phyloP scores from a whole-genome alignment of 768 basidiomycete species.

The Phlebiopsis gigantea region DNA sequence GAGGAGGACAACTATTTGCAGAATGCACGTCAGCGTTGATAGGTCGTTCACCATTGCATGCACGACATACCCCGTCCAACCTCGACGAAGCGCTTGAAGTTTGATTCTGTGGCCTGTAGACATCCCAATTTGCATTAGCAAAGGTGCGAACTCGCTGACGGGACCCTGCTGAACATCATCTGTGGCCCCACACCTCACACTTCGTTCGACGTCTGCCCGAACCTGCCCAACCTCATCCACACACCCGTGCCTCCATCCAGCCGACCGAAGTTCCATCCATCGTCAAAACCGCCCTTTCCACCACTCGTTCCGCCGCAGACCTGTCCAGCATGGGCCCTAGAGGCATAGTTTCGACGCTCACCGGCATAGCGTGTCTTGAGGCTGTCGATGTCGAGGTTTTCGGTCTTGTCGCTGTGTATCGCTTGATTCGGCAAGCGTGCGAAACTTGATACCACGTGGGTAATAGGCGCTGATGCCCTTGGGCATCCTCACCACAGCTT shows the following conservation, averaged over 20 bases:
- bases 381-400: slow-evolving; percentile 15
- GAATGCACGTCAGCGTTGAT: not conserved
- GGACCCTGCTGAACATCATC: not conserved
- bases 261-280: slow-evolving; percentile 9
- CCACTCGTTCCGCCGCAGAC: slow-evolving; percentile 1
- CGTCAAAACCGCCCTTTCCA: slow-evolving; percentile 4
- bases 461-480: not conserved
- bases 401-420: slow-evolving; percentile 5
- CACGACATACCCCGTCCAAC: slow-evolving; percentile 79
- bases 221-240: slow-evolving; percentile 17
- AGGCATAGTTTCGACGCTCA: slow-evolving; percentile 17
- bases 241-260: slow-evolving; percentile 17
- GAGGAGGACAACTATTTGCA: slow-evolving; percentile 78
- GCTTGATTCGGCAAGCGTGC: slow-evolving; percentile 2
- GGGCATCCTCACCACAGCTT: too few relatives aligned
- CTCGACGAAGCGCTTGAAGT: slow-evolving; percentile 97
- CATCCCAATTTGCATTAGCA: not conserved
- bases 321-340: slow-evolving; percentile 9
- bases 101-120: slow-evolving; percentile 41
- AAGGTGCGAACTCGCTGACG: not conserved
- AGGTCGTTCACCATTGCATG: not conserved
- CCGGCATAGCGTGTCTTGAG: slow-evolving; percentile 23
- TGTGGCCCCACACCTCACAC: not conserved
- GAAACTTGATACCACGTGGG: not conserved
- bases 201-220: not conserved